Conservation (phyloP, 805 yeast genomes). For the Torulaspora gathmanii region DNA sequence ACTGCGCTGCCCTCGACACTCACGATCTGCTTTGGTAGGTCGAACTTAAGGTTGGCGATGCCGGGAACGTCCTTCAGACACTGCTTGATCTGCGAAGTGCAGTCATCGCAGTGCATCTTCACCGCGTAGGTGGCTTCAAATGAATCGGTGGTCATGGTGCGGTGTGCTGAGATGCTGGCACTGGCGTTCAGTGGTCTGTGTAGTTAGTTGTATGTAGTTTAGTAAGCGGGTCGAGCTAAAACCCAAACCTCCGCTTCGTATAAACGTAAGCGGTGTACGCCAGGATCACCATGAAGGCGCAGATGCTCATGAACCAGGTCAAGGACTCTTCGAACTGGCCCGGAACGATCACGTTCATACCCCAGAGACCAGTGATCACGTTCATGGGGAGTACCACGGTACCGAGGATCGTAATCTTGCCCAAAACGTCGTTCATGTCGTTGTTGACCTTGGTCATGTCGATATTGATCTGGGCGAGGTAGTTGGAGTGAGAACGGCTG, state of each 20-base stretch:
- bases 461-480: conserved; percentile 92
- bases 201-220: background rate
- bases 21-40: conserved; percentile 56
- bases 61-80: conserved; percentile 52
- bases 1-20: conserved; percentile 64
- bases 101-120: conserved; percentile 72
- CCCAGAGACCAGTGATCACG: conserved; percentile 96
- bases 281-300: conserved; percentile 43
- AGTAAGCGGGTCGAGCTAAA: conserved; percentile 13
- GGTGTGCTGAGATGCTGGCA: background rate
- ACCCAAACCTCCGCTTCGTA: conserved; percentile 44
- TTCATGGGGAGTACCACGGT: conserved; percentile 93
- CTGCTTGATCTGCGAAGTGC: conserved; percentile 54
- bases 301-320: conserved; percentile 59
- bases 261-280: conserved; percentile 46
- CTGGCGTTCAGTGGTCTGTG: background rate
- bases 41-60: conserved; percentile 49
- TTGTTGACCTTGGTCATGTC: conserved; percentile 97
- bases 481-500: conserved; percentile 93
- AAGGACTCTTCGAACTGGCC: conserved; percentile 71
- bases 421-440: conserved; percentile 93
- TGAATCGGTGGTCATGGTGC: conserved; percentile 35
- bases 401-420: conserved; percentile 89
- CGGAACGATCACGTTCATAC: conserved; percentile 96
- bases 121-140: conserved; percentile 77